Base-by-base conservation (phyloP, 257 asterid genomes). In the Prunella vulgaris region DNA sequence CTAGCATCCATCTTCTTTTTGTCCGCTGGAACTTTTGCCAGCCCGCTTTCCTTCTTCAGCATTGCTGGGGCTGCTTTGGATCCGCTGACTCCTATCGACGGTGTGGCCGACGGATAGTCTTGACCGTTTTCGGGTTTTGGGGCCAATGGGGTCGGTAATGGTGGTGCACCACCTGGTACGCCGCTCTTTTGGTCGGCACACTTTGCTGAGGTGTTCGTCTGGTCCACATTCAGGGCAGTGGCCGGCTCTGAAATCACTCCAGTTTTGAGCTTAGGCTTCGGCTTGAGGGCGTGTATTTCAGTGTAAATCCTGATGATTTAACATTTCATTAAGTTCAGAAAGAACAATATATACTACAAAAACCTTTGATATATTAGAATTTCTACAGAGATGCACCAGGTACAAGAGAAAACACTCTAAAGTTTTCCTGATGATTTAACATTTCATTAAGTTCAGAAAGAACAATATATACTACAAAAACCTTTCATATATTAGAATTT, bases 1-100 rank as follows among this genome's bases (percentile, higher is more conserved):
- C 97, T 84, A 2, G 96, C 97, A 77, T 93, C 99, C 21, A 89
- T 81, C 89, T 88, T 93, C 90, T 84, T 93, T 64, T 87, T 90
- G 82, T 87, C 99, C 1, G 82, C 82, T 0, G 87, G 85, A 71
- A 73, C 86, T 81, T 86, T 93, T 2, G 76, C 69, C 78, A 78
- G 33, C 33, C 82, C 85, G 2, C 64, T 82, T 56, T 87, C 97
- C 85, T 86, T 88, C 92, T 87, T 91, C 56, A 77, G 78, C 54
- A 64, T 66, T n/a, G 68, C 54, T 38, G 87, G 72, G 56, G 81
- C 75, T 1, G 84, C 78, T 17, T 68, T 79, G 2, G 88, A 85
- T 13, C 88, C 93, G 53, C 90, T 72, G 42, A 77, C 89, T 52
- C 82, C 91, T 0, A 76, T 64, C 38, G 88, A 76, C 54, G 69